Evolutionary conservation across 495 filamentous ascomycete species (phyloP).

Genomic region (Friedmanniomyces simplex): DNA sequence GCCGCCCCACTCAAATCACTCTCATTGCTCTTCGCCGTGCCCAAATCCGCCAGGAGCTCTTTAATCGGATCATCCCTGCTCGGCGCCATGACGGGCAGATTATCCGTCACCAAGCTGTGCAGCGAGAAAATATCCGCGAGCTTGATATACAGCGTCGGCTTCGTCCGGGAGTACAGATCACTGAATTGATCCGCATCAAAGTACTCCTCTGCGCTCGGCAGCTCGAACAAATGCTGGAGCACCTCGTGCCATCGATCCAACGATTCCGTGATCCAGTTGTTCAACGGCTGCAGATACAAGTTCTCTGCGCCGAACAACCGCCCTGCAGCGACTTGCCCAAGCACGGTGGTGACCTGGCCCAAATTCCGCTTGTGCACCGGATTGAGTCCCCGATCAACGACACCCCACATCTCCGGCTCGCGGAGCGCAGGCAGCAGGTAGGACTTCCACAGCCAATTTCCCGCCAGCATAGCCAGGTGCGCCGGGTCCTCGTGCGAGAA

Average conservation of each 20-base stretch:
- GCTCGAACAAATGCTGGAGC: slow-evolving; percentile 49
- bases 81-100: slow-evolving; percentile 65
- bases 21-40: slow-evolving; percentile 91
- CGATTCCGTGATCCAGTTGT: slow-evolving; percentile 77
- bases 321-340: slow-evolving; percentile 76
- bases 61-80: slow-evolving; percentile 77
- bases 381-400: slow-evolving; percentile 74
- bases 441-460: slow-evolving; percentile 84
- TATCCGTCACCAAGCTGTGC: slow-evolving; percentile 73
- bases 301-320: slow-evolving; percentile 87
- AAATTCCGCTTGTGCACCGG: slow-evolving; percentile 91
- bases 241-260: slow-evolving; percentile 70
- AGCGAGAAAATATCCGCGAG: slow-evolving; percentile 96
- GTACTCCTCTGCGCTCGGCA: slow-evolving; percentile 77
- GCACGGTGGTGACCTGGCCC: slow-evolving; percentile 78
- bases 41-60: slow-evolving; percentile 84
- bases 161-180: slow-evolving; percentile 88
- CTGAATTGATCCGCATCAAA: slow-evolving; percentile 99
- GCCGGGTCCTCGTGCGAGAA: slow-evolving; percentile 73
- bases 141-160: slow-evolving; percentile 96
- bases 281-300: slow-evolving; percentile 88
- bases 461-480: slow-evolving; percentile 69
- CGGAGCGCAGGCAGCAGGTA: slow-evolving; percentile 84
- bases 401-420: slow-evolving; percentile 79
- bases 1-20: slow-evolving; percentile 72